phyloP scores from a whole-genome alignment of 306 rosid genomes.

The Cucumis sativus region Cucumber_9930_V3 NC_026657.2:29946501-29947000 shows the following conservation, averaged over 20 bases:
- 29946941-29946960: neutral
- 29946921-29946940: conserved; percentile 21
- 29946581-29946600: conserved; percentile 95
- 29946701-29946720: conserved; percentile 79
- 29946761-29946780: conserved; percentile 84
- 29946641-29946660: neutral
- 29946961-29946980: neutral
- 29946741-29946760: conserved; percentile 85
- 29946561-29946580: conserved; percentile 77
- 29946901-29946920: neutral
- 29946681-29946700: conserved; percentile 81
- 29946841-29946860: conserved; percentile 95
- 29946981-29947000: neutral
- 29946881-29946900: neutral
- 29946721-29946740: conserved; percentile 81
- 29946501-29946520: neutral
- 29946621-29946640: neutral
- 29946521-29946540: conserved; percentile 59
- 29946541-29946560: conserved; percentile 91
- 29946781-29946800: conserved; percentile 85
- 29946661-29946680: conserved; percentile 55
- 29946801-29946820: conserved; percentile 47
- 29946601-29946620: neutral
- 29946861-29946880: neutral
- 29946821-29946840: conserved; percentile 87